phyloP scores from a whole-genome alignment of 2,329 filamentous ascomycete genomes.

The Bertia moriformis region DNA sequence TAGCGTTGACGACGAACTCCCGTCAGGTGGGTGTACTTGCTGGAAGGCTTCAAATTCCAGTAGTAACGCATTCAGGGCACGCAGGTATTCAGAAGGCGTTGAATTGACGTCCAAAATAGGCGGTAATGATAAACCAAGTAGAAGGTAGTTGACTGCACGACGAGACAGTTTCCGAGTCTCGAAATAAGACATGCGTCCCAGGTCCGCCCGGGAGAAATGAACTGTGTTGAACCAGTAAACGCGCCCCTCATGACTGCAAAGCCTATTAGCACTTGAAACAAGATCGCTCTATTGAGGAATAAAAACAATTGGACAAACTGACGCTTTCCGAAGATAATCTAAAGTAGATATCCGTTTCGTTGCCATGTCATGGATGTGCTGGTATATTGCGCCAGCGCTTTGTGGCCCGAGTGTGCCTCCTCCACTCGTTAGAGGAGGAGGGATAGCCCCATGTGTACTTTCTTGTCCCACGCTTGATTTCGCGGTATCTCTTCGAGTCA shows the following conservation, averaged over 20 bases:
- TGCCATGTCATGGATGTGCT: constrained; percentile 39
- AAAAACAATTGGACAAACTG: constrained; percentile 10
- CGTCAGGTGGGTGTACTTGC: constrained; percentile 39
- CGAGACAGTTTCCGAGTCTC: constrained; percentile 44
- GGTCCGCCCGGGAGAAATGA: constrained; percentile 42
- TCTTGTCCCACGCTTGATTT: neutral
- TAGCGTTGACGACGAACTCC: neutral
- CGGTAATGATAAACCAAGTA: constrained; percentile 51
- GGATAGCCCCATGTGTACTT: neutral
- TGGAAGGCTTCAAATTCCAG: constrained; percentile 55
- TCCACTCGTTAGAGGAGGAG: neutral
- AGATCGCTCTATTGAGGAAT: too few species aligned
- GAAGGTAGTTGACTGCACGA: constrained; percentile 50
- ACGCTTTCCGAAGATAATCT: constrained; percentile 51
- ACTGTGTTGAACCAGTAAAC: constrained; percentile 61
- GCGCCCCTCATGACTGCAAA: constrained; percentile 43
- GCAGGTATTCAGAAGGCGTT: constrained; percentile 46
- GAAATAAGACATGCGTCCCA: constrained; percentile 44
- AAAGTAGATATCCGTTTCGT: constrained; percentile 54
- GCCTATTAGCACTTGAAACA: neutral
- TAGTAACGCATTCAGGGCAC: constrained; percentile 45
- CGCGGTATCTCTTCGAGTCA: neutral
- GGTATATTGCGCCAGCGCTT: constrained; percentile 1
- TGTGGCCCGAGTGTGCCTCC: neutral
- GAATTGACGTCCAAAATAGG: constrained; percentile 46